phyloP scores from a whole-genome alignment of 2,329 filamentous ascomycete genomes.

The Neonectria neomacrospora region DNA sequence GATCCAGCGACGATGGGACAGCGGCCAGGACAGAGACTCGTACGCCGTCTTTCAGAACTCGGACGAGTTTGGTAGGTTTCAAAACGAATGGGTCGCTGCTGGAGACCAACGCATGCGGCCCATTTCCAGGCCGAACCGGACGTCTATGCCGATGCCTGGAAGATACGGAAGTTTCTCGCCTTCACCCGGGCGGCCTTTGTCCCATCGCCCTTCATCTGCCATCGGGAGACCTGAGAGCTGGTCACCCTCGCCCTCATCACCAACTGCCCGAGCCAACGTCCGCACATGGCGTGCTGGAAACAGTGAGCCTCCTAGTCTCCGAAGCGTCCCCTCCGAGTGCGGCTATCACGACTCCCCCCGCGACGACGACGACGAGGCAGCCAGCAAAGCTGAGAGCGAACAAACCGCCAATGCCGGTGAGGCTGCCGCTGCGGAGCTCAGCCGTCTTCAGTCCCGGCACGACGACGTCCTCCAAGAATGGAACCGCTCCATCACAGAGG shows the following conservation, averaged over 20 bases:
- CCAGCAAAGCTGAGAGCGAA: background rate
- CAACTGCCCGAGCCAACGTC: background rate
- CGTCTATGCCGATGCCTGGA: background rate
- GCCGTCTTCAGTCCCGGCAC: background rate
- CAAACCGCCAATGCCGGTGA: background rate
- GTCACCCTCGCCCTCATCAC: background rate
- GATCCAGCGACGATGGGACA: background rate
- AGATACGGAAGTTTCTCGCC: background rate
- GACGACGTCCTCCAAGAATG: background rate
- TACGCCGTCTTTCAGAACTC: background rate
- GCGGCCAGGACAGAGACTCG: background rate
- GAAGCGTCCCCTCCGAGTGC: background rate
- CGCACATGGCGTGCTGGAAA: background rate
- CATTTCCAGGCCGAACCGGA: background rate
- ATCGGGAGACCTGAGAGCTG: background rate
- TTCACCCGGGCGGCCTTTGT: background rate
- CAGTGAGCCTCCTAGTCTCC: background rate
- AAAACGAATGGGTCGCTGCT: background rate
- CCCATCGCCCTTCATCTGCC: background rate
- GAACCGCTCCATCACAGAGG: background rate
- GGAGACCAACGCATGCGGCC: background rate
- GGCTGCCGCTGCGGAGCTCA: background rate
- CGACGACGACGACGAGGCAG: background rate
- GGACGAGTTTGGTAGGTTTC: background rate
- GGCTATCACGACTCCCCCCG: background rate